A percentile compares a stretch with the other conserved stretches of the same genome.
Evolutionary conservation across 2,329 filamentous ascomycete species (phyloP).

Genomic region (Aspergillus sp.): DNA sequence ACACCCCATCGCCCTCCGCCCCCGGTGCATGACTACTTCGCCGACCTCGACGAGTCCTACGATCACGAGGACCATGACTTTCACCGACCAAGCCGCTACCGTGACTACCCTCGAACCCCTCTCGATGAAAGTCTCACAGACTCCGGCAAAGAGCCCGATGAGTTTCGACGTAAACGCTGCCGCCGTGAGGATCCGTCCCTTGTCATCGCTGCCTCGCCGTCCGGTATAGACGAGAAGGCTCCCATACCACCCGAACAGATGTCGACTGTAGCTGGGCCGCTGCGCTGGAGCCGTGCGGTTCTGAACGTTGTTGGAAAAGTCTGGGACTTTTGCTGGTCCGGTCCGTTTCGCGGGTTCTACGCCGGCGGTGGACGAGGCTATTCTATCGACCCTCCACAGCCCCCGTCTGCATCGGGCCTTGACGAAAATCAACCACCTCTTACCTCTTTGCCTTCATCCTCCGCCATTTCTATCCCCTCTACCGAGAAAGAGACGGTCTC

Average conservation of each 20-base stretch:
- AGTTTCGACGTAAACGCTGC: conserved; percentile 38
- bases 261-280: conserved; percentile 20
- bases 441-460: conserved; percentile 31
- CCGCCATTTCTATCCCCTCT: conserved; percentile 29
- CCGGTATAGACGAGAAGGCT: conserved; percentile 25
- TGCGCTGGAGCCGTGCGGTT: conserved; percentile 48
- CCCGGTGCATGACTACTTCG: conserved; percentile 32
- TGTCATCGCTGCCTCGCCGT: conserved; percentile 27
- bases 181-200: conserved; percentile 35
- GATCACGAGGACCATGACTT: conserved; percentile 31
- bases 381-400: conserved; percentile 49
- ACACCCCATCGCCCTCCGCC: conserved; percentile 36
- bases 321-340: conserved; percentile 78
- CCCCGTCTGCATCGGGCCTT: conserved; percentile 10
- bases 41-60: conserved; percentile 19
- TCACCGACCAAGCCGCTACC: conserved; percentile 50
- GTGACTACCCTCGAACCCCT: conserved; percentile 32
- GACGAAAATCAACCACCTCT: conserved; percentile 4
- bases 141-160: conserved; percentile 25
- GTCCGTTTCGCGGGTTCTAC: conserved; percentile 79
- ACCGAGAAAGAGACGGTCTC: conserved; percentile 40
- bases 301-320: conserved; percentile 65
- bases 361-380: conserved; percentile 81
- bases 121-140: conserved; percentile 34
- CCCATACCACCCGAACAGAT: conserved; percentile 13